These are phyloP conservation scores for Clavaria fumosa DNA, from an alignment of 768 basidiomycete genomes.

Conservation along the genomic window DNA sequence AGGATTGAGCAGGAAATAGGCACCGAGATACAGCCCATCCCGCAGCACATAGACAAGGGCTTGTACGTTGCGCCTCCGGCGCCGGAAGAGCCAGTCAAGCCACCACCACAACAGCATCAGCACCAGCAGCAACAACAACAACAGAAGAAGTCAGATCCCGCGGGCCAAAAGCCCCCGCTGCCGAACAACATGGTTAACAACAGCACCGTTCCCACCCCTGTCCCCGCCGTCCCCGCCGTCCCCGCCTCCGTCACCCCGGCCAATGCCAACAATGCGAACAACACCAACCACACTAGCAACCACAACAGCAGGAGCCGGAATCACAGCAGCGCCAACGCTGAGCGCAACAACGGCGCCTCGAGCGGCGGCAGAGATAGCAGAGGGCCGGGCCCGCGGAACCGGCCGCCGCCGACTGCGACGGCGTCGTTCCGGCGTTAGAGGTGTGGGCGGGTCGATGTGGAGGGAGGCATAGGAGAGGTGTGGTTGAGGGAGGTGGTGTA, in stretches of 20 bases:
- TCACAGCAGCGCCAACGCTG: conserved; percentile 3
- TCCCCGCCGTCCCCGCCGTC: too few relatives aligned
- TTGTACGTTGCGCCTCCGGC: conserved; percentile 80
- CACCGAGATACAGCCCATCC: conserved; percentile 94
- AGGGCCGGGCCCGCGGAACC: too few relatives aligned
- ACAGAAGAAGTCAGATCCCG: conserved; percentile 18
- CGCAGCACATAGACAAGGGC: conserved; percentile 76
- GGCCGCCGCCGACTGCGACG: too few relatives aligned
- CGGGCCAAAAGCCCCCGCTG: too few relatives aligned
- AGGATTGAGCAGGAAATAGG: conserved; percentile 97
- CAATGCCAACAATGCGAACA: conserved; percentile 25
- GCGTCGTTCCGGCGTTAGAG: too few relatives aligned
- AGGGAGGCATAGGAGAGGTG: too few relatives aligned
- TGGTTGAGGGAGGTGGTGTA: too few relatives aligned
- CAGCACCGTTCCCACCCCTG: too few relatives aligned
- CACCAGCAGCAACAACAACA: conserved; percentile 21
- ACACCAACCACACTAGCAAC: conserved; percentile 12
- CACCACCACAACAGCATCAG: conserved; percentile 19
- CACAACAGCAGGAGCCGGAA: conserved; percentile 7
- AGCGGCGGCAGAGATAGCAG: conserved; percentile 17
- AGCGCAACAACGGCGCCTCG: conserved; percentile 8
- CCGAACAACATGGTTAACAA: too few relatives aligned
- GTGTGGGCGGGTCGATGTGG: too few relatives aligned
- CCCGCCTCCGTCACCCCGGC: too few relatives aligned
- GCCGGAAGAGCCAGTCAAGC: conserved; percentile 25